phyloP scores from a whole-genome alignment of 345 rosid genomes.

The Cardamine occulta region DNA sequence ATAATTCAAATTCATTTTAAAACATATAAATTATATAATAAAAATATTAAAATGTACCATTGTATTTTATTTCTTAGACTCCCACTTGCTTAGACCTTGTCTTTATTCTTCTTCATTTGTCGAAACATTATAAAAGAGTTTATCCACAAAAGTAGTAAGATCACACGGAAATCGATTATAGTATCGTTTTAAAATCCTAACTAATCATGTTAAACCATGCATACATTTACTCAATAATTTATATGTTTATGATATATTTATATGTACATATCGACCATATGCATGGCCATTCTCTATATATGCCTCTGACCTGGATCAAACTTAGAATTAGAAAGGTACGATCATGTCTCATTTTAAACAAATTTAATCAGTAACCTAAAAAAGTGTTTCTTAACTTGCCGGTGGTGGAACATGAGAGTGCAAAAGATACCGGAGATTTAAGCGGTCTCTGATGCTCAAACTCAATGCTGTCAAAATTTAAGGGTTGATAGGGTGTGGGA shows the following conservation, averaged over 20 bases:
- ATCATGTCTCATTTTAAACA: not conserved
- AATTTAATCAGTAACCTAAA: not conserved
- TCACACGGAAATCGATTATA: slow-evolving; percentile 21
- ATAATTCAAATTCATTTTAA: too few relatives aligned
- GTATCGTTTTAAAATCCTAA: not conserved
- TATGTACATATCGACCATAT: not conserved
- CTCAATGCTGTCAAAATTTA: slow-evolving; percentile 1
- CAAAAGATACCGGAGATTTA: not conserved
- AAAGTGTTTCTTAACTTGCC: not conserved
- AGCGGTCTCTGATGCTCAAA: not conserved
- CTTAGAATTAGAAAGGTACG: not conserved
- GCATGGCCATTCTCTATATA: not conserved
- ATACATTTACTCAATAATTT: not conserved
- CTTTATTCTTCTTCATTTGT: slow-evolving; percentile 37
- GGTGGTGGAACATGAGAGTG: not conserved
- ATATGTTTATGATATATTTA: not conserved
- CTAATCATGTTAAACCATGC: slow-evolving; percentile 11
- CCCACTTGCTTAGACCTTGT: slow-evolving; percentile 46
- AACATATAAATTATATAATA: too few relatives aligned
- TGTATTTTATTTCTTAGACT: too few relatives aligned
- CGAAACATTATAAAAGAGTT: slow-evolving; percentile 21
- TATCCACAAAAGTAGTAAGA: not conserved
- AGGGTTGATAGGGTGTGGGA: not conserved
- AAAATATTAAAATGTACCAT: too few relatives aligned
- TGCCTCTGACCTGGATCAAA: not conserved